Percentiles rank a stretch among this genome's conserved stretches.
Conservation (phyloP, 2,329 filamentous ascomycete species). For the Blastomyces percursus region DNA sequence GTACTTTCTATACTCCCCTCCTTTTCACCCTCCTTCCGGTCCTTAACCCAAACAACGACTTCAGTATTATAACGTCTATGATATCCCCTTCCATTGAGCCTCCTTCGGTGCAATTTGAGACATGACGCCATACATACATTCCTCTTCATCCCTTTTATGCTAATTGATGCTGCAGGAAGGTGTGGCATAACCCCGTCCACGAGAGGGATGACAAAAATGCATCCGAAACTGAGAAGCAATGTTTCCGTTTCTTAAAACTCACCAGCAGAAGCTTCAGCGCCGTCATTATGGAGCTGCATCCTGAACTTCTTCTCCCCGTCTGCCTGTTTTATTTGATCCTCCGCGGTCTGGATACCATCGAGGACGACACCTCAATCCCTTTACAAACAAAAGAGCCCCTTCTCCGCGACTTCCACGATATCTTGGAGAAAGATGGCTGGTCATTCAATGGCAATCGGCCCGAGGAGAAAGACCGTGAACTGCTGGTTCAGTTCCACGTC, state of each 20-base stretch:
- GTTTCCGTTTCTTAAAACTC: slow-evolving; percentile 73
- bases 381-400: slow-evolving; percentile 74
- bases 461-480: slow-evolving; percentile 85
- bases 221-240: slow-evolving; percentile 60
- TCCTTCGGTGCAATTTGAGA: neutral
- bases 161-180: slow-evolving; percentile 52
- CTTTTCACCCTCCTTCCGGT: neutral
- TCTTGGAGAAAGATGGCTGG: slow-evolving; percentile 78
- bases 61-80: neutral
- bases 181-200: slow-evolving; percentile 94
- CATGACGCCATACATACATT: neutral
- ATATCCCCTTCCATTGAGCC: neutral
- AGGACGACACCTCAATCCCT: slow-evolving; percentile 93
- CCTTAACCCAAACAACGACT: neutral
- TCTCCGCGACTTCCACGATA: slow-evolving; percentile 67
- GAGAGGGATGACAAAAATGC: slow-evolving; percentile 68
- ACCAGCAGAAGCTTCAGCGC: slow-evolving; percentile 89
- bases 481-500: slow-evolving; percentile 84
- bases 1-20: neutral
- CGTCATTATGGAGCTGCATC: slow-evolving; percentile 92
- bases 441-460: slow-evolving; percentile 75
- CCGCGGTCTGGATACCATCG: slow-evolving; percentile 91
- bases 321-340: slow-evolving; percentile 87
- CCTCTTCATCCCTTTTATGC: neutral
- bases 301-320: slow-evolving; percentile 81